Evolutionary conservation across 2,329 filamentous ascomycete species (phyloP).

Genomic region (Fusarium penzigii): DNA sequence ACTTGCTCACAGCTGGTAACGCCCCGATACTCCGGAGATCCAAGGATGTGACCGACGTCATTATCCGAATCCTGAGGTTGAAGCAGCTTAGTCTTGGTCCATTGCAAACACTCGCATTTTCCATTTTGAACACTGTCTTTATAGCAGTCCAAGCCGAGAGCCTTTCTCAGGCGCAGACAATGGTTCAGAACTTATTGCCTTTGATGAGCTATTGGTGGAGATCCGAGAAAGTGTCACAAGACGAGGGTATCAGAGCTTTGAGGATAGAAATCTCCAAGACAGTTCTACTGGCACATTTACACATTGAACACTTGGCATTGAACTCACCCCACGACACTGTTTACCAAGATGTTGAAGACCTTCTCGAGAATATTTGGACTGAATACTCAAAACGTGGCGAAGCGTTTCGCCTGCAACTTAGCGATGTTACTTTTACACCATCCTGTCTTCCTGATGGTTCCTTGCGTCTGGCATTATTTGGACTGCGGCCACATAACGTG

Average conservation of each 20-base stretch:
- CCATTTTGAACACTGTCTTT: slow-evolving; percentile 72
- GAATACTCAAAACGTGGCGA: slow-evolving; percentile 77
- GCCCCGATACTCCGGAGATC: slow-evolving; percentile 63
- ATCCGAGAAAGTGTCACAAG: slow-evolving; percentile 62
- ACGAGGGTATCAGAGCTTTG: slow-evolving; percentile 61
- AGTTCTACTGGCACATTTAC: slow-evolving; percentile 65
- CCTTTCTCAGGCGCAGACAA: slow-evolving; percentile 58
- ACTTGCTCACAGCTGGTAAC: slow-evolving; percentile 65
- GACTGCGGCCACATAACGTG: slow-evolving; percentile 52
- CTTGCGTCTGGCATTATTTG: slow-evolving; percentile 52
- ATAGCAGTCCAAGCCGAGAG: slow-evolving; percentile 68
- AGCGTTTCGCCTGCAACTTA: slow-evolving; percentile 73
- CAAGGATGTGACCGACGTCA: slow-evolving; percentile 54
- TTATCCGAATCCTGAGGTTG: slow-evolving; percentile 63
- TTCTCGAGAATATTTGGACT: slow-evolving; percentile 69
- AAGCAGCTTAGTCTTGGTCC: slow-evolving; percentile 59
- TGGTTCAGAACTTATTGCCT: slow-evolving; percentile 65
- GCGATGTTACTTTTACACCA: slow-evolving; percentile 66
- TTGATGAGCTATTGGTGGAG: slow-evolving; percentile 78
- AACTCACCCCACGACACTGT: slow-evolving; percentile 43
- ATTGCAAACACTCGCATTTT: slow-evolving; percentile 73
- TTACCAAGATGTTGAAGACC: slow-evolving; percentile 56
- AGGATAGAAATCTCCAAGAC: slow-evolving; percentile 78
- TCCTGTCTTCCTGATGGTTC: slow-evolving; percentile 44
- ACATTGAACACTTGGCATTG: slow-evolving; percentile 58